These are phyloP conservation scores for Zanthoxylum bungeanum DNA, from an alignment of 345 rosid species.

Conservation along the genomic window DNA sequence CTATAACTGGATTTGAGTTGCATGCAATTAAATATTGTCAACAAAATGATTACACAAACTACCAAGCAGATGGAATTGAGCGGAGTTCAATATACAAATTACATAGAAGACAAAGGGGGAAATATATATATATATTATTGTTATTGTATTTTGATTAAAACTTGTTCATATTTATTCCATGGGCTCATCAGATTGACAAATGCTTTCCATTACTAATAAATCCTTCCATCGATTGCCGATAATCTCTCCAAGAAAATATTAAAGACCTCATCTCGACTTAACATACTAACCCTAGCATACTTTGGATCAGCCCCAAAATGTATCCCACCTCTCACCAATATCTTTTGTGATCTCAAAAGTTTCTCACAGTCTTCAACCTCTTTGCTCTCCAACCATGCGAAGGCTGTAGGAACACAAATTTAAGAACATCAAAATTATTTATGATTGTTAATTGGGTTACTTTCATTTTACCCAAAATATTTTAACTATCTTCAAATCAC, in stretches of 20 bases:
- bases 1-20: too few species aligned
- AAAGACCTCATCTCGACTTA: conserved; percentile 58
- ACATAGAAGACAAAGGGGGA: background rate
- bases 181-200: background rate
- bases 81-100: background rate
- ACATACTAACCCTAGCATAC: conserved; percentile 66
- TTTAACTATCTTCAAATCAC: too few species aligned
- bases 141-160: background rate
- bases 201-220: background rate
- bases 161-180: background rate
- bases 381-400: conserved; percentile 79
- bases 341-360: conserved; percentile 45
- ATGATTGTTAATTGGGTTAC: too few species aligned
- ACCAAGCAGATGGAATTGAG: too few species aligned
- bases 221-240: conserved; percentile 30
- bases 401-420: too few species aligned
- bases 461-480: too few species aligned
- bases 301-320: conserved; percentile 50
- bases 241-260: conserved; percentile 61
- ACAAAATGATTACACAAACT: too few species aligned
- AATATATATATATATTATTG: background rate
- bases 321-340: conserved; percentile 52
- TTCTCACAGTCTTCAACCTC: conserved; percentile 42
- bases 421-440: too few species aligned
- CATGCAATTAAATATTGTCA: too few species aligned